Conservation (phyloP, 139 green algal species). For the Micractinium conductrix region DNA sequence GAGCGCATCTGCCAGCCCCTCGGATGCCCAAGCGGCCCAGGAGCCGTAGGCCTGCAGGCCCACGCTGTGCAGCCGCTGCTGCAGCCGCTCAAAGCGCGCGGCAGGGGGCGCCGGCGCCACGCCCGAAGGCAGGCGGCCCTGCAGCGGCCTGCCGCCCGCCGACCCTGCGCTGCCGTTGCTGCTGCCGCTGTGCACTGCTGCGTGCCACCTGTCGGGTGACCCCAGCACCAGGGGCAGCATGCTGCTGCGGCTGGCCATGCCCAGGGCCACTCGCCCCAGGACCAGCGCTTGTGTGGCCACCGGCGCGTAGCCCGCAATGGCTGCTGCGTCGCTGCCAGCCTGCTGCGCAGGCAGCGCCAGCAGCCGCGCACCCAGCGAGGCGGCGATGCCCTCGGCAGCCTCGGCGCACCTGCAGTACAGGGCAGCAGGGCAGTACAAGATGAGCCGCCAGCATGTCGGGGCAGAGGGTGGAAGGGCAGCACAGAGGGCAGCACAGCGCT, state of each 20-base stretch:
- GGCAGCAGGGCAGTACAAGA: no score
- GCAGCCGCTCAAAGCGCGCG: conserved; percentile 43
- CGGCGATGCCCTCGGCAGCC: conserved; percentile 28
- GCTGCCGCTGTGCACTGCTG: not conserved
- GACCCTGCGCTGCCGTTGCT: not conserved
- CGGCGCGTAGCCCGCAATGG: conserved; percentile 11
- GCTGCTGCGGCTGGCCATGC: conserved; percentile 24
- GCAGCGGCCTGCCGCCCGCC: not conserved
- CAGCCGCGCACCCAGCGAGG: conserved; percentile 38
- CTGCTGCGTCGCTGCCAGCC: not conserved
- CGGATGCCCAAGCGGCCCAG: conserved; percentile 80
- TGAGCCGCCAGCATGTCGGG: no score
- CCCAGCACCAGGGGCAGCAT: conserved; percentile 55
- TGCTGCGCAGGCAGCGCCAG: conserved; percentile 26
- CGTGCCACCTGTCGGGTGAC: conserved; percentile 38
- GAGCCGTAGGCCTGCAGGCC: conserved; percentile 41
- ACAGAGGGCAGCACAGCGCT: no score
- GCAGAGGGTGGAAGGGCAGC: no score
- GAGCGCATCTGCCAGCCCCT: conserved; percentile 39
- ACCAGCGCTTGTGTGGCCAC: conserved; percentile 69
- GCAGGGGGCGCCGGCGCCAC: not conserved
- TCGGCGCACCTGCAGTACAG: conserved; percentile 41
- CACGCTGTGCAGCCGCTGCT: conserved; percentile 25
- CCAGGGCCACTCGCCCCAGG: conserved; percentile 48
- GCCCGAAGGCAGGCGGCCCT: not conserved